phyloP scores from a whole-genome alignment of 2,329 filamentous ascomycete genomes.

The Lanzia echinophila region DNA sequence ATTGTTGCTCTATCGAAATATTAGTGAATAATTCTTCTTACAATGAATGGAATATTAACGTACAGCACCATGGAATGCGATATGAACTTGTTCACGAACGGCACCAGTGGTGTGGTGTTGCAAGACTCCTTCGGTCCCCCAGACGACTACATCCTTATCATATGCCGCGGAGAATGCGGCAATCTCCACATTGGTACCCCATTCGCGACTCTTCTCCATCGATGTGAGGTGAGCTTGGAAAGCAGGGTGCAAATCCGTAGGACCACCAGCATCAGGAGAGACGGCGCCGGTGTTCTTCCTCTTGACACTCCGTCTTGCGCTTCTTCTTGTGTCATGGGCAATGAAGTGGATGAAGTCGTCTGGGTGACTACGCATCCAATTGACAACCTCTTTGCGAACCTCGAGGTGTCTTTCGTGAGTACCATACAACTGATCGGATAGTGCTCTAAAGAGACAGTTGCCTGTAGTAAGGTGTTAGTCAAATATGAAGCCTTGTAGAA shows the following conservation, averaged over 20 bases:
- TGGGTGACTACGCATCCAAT: slow-evolving; percentile 54
- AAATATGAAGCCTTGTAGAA: not conserved
- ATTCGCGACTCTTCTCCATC: slow-evolving; percentile 55
- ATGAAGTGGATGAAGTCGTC: slow-evolving; percentile 61
- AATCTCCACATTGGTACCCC: slow-evolving; percentile 62
- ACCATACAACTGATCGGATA: slow-evolving; percentile 61
- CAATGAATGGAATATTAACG: not conserved
- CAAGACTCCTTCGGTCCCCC: slow-evolving; percentile 31
- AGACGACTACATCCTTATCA: slow-evolving; percentile 56
- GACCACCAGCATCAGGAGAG: slow-evolving; percentile 34
- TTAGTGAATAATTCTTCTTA: not conserved
- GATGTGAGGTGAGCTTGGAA: slow-evolving; percentile 50
- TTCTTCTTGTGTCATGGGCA: slow-evolving; percentile 44
- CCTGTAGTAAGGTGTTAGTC: slow-evolving; percentile 36
- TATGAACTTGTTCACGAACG: not conserved
- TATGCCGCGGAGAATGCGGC: slow-evolving; percentile 58
- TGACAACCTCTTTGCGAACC: slow-evolving; percentile 52
- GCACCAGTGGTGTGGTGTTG: not conserved
- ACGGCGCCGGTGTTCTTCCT: not conserved
- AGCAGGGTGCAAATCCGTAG: slow-evolving; percentile 47
- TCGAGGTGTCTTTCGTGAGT: slow-evolving; percentile 48
- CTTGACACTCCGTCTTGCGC: slow-evolving; percentile 40
- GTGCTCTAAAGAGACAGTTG: slow-evolving; percentile 63
- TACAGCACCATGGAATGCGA: too few relatives aligned
- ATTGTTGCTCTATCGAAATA: slow-evolving; percentile 21